Conservation (phyloP, 306 rosid genomes). For the Rubus parviflorus region DNA sequence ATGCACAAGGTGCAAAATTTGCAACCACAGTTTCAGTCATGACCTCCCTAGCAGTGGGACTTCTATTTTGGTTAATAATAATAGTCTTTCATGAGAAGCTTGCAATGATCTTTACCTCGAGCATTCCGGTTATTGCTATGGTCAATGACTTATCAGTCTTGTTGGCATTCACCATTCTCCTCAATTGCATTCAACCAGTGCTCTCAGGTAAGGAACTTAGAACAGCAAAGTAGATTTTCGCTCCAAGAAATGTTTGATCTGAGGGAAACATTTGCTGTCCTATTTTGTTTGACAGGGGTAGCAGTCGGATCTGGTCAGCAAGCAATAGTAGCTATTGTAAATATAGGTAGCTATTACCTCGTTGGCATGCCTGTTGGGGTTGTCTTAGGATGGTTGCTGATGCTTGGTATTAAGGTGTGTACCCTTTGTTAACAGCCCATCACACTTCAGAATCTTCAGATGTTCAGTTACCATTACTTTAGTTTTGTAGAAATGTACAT, state of each 20-base stretch:
- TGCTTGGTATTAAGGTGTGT: slow-evolving; percentile 48
- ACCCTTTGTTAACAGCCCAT: neutral
- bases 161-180: slow-evolving; percentile 60
- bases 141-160: slow-evolving; percentile 54
- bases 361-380: slow-evolving; percentile 56
- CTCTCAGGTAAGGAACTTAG: slow-evolving; percentile 49
- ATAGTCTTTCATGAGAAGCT: slow-evolving; percentile 46
- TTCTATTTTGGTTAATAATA: slow-evolving; percentile 49
- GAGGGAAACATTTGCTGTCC: slow-evolving; percentile 1
- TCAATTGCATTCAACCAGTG: slow-evolving; percentile 67
- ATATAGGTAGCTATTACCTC: slow-evolving; percentile 59
- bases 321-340: slow-evolving; percentile 52
- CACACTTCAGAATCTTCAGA: neutral
- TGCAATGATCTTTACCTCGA: slow-evolving; percentile 64
- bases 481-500: neutral
- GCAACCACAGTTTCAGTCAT: slow-evolving; percentile 50
- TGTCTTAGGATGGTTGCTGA: slow-evolving; percentile 51
- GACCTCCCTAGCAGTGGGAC: slow-evolving; percentile 52
- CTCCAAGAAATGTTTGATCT: slow-evolving; percentile 5
- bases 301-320: slow-evolving; percentile 72
- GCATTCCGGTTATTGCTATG: slow-evolving; percentile 40
- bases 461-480: neutral
- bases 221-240: neutral
- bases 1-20: slow-evolving; percentile 64
- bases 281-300: slow-evolving; percentile 49